A percentile compares a stretch with the other conserved stretches of the same genome.
These are phyloP conservation scores for Prinsepia uniflora DNA, from an alignment of 306 rosid species.

Conservation along the genomic window DNA sequence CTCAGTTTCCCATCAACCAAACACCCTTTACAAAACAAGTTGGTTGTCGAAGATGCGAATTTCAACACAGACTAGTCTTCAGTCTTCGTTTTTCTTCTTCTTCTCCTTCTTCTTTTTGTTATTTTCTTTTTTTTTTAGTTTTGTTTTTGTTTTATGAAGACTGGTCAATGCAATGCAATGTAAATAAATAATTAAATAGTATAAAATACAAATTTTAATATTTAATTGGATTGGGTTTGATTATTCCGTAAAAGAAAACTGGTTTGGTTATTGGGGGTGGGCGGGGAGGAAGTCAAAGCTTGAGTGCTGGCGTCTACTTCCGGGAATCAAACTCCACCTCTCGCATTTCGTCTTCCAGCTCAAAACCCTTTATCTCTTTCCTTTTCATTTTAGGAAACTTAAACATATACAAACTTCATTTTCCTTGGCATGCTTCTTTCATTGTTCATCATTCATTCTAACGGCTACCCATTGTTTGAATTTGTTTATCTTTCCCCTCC, in stretches of 20 bases:
- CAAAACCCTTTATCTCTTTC: too few species aligned
- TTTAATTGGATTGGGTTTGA: background rate
- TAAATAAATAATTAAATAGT: too few species aligned
- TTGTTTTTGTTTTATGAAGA: background rate
- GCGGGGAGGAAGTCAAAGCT: conserved; percentile 12
- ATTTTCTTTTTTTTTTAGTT: background rate
- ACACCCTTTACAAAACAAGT: background rate
- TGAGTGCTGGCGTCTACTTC: conserved; percentile 18
- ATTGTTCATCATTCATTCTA: too few species aligned
- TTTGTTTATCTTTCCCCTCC: too few species aligned
- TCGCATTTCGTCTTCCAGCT: too few species aligned
- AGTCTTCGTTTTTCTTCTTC: background rate
- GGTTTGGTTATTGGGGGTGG: background rate
- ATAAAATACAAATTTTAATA: background rate
- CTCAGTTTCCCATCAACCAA: background rate
- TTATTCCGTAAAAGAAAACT: background rate
- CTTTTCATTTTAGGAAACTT: too few species aligned
- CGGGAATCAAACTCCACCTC: background rate
- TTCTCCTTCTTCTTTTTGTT: background rate
- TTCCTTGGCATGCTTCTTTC: too few species aligned
- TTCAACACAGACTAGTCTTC: background rate
- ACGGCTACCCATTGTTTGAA: too few species aligned
- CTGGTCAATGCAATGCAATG: background rate
- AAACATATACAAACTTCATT: too few species aligned
- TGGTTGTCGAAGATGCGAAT: background rate